These are phyloP conservation scores for Spergularia marina DNA, from an alignment of 148 eudicot genomes.

Conservation along the genomic window DNA sequence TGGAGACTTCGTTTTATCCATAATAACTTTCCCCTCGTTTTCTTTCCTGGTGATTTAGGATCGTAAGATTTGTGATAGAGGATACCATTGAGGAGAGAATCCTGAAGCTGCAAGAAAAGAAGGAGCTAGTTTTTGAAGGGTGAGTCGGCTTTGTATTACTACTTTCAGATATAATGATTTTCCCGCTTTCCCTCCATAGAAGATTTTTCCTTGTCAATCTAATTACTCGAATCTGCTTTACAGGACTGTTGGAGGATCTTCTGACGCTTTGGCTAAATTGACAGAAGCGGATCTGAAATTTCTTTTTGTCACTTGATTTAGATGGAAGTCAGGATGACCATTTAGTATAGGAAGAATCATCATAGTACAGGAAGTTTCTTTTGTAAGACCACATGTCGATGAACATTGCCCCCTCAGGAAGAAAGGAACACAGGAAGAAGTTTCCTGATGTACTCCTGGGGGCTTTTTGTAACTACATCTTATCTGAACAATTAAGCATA, in stretches of 20 bases:
- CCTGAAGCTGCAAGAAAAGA: slow-evolving; percentile 87
- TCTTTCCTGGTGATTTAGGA: slow-evolving; percentile 34
- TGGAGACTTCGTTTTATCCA: not conserved
- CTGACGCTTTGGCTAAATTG: slow-evolving; percentile 71
- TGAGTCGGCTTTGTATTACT: slow-evolving; percentile 25
- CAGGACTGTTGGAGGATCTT: slow-evolving; percentile 87
- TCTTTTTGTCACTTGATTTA: slow-evolving; percentile 52
- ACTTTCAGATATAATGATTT: no score
- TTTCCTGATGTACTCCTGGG: no score
- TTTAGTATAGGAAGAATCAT: not conserved
- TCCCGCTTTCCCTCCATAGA: no score
- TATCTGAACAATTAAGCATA: no score
- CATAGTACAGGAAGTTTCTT: not conserved
- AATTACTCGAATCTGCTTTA: slow-evolving; percentile 18
- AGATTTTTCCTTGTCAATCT: not conserved
- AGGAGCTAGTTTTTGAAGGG: slow-evolving; percentile 96
- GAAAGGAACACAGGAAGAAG: no score
- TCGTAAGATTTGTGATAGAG: slow-evolving; percentile 83
- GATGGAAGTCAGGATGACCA: not conserved
- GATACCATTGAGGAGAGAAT: slow-evolving; percentile 89
- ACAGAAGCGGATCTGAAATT: slow-evolving; percentile 85
- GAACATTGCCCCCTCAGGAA: no score
- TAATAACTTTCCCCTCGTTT: not conserved
- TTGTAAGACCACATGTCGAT: not conserved
- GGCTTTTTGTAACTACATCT: no score